phyloP scores from a whole-genome alignment of 2,329 filamentous ascomycete genomes.

The Coniochaeta sp. region DNA sequence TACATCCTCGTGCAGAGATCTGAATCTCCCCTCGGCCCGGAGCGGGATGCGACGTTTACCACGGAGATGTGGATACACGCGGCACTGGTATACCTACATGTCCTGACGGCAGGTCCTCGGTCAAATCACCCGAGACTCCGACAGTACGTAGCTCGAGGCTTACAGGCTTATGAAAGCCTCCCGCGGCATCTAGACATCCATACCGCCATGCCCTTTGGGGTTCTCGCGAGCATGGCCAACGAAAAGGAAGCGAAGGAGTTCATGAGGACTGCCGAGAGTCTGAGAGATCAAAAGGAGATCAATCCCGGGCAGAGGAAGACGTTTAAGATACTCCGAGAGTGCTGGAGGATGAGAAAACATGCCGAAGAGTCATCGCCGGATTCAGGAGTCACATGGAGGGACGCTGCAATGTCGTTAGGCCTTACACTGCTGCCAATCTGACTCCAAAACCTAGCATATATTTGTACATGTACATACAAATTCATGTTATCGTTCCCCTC shows the following conservation, averaged over 20 bases:
- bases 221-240: constrained; percentile 1
- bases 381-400: neutral
- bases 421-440: neutral
- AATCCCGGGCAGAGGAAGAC: neutral
- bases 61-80: constrained; percentile 1
- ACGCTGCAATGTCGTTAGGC: neutral
- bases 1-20: neutral
- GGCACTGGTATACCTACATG: neutral
- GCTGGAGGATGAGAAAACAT: neutral
- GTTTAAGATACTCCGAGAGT: neutral
- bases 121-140: neutral
- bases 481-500: too few species aligned
- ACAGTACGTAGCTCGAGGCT: neutral
- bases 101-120: neutral
- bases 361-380: neutral
- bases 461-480: too few species aligned
- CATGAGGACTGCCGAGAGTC: neutral
- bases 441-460: neutral
- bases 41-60: neutral
- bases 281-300: neutral
- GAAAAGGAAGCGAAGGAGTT: neutral
- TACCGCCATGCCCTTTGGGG: neutral
- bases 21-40: neutral
- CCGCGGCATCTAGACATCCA: neutral
- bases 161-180: neutral